phyloP scores from a whole-genome alignment of 1,284 basidiomycete genomes.

The Rhodotorula sp. region DNA sequence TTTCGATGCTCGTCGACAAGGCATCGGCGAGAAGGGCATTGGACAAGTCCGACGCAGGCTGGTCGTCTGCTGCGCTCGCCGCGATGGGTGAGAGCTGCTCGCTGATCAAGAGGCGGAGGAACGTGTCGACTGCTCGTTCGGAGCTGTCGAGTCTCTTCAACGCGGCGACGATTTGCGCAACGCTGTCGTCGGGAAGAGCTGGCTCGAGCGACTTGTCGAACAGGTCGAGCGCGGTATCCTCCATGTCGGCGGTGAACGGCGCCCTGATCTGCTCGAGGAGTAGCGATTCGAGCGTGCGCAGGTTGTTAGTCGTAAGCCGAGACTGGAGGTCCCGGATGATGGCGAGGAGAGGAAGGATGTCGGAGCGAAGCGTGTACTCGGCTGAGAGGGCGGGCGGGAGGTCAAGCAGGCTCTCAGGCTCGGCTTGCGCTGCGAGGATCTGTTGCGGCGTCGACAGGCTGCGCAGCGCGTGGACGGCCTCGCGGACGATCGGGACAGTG shows the following conservation, averaged over 20 bases:
- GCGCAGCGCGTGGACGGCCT: conserved; percentile 18
- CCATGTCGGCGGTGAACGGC: conserved; percentile 28
- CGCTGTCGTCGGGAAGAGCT: conserved; percentile 35
- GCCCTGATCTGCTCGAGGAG: conserved; percentile 24
- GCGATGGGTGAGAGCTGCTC: conserved; percentile 17
- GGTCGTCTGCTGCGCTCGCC: conserved; percentile 39
- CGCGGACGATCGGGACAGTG: conserved; percentile 55
- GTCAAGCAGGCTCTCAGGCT: conserved; percentile 27
- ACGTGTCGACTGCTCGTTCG: conserved; percentile 21
- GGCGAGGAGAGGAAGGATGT: conserved; percentile 42
- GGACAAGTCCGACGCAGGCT: conserved; percentile 46
- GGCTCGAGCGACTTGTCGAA: conserved; percentile 46
- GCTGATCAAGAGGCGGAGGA: conserved; percentile 20
- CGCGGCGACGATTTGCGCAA: conserved; percentile 13
- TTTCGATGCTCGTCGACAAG: conserved; percentile 42
- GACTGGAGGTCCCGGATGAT: conserved; percentile 14
- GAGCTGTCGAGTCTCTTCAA: conserved; percentile 20
- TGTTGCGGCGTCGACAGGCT: conserved; percentile 46
- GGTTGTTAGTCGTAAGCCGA: conserved; percentile 1
- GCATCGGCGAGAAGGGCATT: conserved; percentile 48
- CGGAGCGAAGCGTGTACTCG: conserved; percentile 41
- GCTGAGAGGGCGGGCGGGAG: conserved; percentile 42
- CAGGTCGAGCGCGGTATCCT: conserved; percentile 40
- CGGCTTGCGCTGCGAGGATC: conserved; percentile 41
- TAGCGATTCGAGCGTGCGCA: conserved; percentile 35